These are phyloP conservation scores for Podospora australis DNA, from an alignment of 495 filamentous ascomycete species.

Conservation along the genomic window DNA sequence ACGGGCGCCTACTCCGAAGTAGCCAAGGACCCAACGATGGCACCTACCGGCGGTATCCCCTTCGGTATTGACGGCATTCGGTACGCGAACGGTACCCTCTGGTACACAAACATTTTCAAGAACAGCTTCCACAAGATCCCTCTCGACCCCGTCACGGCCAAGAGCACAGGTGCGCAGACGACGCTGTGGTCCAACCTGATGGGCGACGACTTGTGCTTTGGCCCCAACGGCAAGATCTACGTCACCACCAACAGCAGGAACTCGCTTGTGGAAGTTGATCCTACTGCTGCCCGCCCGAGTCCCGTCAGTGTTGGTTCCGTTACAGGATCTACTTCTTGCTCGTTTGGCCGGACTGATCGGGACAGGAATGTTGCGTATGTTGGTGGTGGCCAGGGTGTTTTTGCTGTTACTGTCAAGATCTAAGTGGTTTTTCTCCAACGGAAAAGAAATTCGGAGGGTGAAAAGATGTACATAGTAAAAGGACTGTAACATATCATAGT, in stretches of 20 bases:
- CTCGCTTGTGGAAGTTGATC: conserved; percentile 35
- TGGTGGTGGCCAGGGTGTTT: conserved; percentile 25
- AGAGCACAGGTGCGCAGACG: conserved; percentile 24
- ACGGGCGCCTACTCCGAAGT: conserved; percentile 31
- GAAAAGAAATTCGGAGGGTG: too few relatives aligned
- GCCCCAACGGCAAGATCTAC: conserved; percentile 35
- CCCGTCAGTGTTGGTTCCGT: conserved; percentile 22
- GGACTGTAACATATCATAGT: too few relatives aligned
- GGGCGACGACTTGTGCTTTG: conserved; percentile 38
- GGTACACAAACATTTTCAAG: conserved; percentile 41
- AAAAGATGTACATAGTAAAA: too few relatives aligned
- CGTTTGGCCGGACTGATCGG: conserved; percentile 33
- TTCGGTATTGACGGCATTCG: conserved; percentile 33
- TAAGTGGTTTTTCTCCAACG: neutral
- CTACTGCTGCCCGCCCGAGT: conserved; percentile 22
- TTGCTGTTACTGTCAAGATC: conserved; percentile 24
- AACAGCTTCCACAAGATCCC: conserved; percentile 36
- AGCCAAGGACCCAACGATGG: conserved; percentile 34
- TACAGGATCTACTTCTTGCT: conserved; percentile 29
- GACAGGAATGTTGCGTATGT: conserved; percentile 37
- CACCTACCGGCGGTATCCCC: conserved; percentile 29
- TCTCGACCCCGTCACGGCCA: conserved; percentile 33
- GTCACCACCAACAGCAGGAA: conserved; percentile 34
- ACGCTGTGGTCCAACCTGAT: conserved; percentile 37
- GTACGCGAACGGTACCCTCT: conserved; percentile 28